These are phyloP conservation scores for Boletus rubroflammeus DNA, from an alignment of 768 basidiomycete species.

Conservation along the genomic window DNA sequence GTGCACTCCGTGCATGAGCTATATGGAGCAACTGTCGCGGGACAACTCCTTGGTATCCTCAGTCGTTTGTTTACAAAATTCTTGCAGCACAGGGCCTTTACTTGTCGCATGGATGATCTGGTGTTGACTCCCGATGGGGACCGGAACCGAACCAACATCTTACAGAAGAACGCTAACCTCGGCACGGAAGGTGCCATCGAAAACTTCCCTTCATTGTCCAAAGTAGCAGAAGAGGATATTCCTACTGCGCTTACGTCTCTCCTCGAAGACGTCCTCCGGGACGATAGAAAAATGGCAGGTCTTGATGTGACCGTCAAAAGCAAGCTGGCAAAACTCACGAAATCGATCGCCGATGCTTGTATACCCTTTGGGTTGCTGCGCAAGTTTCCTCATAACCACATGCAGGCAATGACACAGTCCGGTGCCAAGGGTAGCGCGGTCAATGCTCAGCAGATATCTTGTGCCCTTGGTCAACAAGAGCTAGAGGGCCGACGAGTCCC, in stretches of 20 bases:
- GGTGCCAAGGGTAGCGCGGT: conserved; percentile 98
- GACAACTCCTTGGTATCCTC: conserved; percentile 87
- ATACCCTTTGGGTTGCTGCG: conserved; percentile 86
- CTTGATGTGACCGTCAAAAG: conserved; percentile 90
- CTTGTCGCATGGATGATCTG: conserved; percentile 98
- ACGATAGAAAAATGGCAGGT: conserved; percentile 96
- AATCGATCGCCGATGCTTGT: conserved; percentile 83
- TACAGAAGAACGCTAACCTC: conserved; percentile 62
- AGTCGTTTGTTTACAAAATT: conserved; percentile 96
- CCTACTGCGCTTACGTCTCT: conserved; percentile 56
- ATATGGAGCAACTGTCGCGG: conserved; percentile 87
- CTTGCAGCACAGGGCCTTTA: conserved; percentile 94
- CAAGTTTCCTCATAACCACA: conserved; percentile 96
- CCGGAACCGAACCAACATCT: conserved; percentile 57
- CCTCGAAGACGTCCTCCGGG: conserved; percentile 88
- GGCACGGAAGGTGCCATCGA: conserved; percentile 89
- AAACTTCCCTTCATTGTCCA: conserved; percentile 74
- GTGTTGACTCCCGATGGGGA: conserved; percentile 84
- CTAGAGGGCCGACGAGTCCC: conserved; percentile 98
- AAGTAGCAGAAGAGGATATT: conserved; percentile 49
- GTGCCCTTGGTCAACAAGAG: conserved; percentile 94
- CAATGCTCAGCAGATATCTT: conserved; percentile 98
- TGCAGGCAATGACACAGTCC: conserved; percentile 98
- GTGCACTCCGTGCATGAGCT: conserved; percentile 97
- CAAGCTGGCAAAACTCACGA: conserved; percentile 80